Evolutionary conservation across 805 yeast genomes (phyloP).

Genomic region (Candida maltosa): DNA sequence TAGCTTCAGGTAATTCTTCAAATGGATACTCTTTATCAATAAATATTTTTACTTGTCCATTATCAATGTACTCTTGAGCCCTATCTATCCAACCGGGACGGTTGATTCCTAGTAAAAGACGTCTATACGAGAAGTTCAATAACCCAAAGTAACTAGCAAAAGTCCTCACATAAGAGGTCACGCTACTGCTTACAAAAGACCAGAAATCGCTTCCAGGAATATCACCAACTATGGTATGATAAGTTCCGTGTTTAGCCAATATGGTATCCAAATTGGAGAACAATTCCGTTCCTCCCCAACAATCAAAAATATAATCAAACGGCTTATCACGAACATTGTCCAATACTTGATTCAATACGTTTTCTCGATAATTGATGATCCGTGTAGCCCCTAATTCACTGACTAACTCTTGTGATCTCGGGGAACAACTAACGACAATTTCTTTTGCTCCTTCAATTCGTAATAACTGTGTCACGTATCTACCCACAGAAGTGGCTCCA

Average conservation of each 20-base stretch:
- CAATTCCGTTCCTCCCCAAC: constrained; percentile 57
- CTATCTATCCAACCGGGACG: constrained; percentile 18
- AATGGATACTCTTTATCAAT: constrained; percentile 55
- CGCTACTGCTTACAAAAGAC: no score
- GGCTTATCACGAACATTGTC: no score
- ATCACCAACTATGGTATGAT: constrained; percentile 59
- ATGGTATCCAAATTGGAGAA: constrained; percentile 36
- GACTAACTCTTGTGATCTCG: constrained; percentile 43
- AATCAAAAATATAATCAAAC: constrained; percentile 64
- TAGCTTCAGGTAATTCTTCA: constrained; percentile 49
- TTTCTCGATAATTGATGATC: constrained; percentile 54
- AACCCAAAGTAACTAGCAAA: constrained; percentile 3
- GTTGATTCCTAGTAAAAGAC: background rate
- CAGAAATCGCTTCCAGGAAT: no score
- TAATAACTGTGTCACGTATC: constrained; percentile 52
- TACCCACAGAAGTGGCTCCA: constrained; percentile 67
- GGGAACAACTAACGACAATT: constrained; percentile 57
- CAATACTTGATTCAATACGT: constrained; percentile 26
- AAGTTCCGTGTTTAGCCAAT: constrained; percentile 50
- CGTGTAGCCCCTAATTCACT: constrained; percentile 53
- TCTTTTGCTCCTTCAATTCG: constrained; percentile 42
- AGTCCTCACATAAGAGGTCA: background rate
- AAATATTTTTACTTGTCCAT: constrained; percentile 40
- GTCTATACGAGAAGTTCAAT: constrained; percentile 3
- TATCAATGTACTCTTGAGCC: constrained; percentile 39